A percentile compares a stretch with the other conserved stretches of the same genome.
Conservation (phyloP, 2,329 filamentous ascomycete genomes). For the Plenodomus lindquistii region DNA sequence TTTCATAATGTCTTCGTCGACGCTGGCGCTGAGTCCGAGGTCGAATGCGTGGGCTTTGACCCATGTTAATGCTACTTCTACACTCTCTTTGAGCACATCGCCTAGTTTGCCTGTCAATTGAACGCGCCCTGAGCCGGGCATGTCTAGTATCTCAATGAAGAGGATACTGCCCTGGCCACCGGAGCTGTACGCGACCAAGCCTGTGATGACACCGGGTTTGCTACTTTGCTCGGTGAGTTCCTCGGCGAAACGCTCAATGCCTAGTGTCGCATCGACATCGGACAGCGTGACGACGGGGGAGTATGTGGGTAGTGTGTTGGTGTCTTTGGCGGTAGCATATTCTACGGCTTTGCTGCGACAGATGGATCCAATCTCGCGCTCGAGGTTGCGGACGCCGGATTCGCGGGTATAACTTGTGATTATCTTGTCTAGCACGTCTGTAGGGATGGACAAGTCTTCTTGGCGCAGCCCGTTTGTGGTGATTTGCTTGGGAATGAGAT, state of each 20-base stretch:
- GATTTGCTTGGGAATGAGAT: constrained; percentile 96
- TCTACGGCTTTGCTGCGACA: constrained; percentile 87
- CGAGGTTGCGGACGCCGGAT: constrained; percentile 91
- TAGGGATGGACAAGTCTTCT: constrained; percentile 74
- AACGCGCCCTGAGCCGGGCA: constrained; percentile 89
- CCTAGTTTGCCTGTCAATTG: constrained; percentile 96
- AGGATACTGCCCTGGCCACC: constrained; percentile 94
- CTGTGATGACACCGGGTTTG: constrained; percentile 90
- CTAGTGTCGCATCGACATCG: constrained; percentile 88
- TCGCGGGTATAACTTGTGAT: constrained; percentile 97
- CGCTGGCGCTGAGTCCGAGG: constrained; percentile 78
- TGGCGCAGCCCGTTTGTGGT: constrained; percentile 81
- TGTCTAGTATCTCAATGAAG: constrained; percentile 97
- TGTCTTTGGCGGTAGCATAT: constrained; percentile 86
- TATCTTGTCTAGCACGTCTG: constrained; percentile 89
- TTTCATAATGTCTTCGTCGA: constrained; percentile 93
- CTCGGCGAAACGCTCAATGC: constrained; percentile 91
- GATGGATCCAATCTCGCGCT: constrained; percentile 92
- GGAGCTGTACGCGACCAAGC: constrained; percentile 90
- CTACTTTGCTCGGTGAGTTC: constrained; percentile 85
- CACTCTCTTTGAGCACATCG: constrained; percentile 94
- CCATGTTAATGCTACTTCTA: constrained; percentile 95
- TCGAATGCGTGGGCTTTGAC: constrained; percentile 95
- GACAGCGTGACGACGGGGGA: constrained; percentile 71
- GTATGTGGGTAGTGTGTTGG: constrained; percentile 67